Base-by-base conservation (phyloP, 371 early-diverging fungal species). In the Umbelopsis sp. region DNA sequence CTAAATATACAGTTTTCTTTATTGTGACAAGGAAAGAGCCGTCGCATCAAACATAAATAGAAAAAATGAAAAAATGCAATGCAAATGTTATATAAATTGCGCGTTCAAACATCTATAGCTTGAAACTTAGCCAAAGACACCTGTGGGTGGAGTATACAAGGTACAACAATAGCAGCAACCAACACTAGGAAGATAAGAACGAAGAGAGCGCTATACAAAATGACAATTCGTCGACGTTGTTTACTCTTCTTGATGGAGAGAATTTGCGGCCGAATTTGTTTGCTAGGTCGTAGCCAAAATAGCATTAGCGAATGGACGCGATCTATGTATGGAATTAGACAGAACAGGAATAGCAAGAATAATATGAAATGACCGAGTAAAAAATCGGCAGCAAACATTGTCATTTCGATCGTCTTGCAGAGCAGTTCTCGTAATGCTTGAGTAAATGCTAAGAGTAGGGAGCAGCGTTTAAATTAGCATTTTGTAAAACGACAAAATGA, bases 401-500 rank as follows among this genome's bases (percentile, higher is more conserved):
- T 87, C 88, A 92, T 87, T 78, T 95, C 96, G n/a, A 94, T 82
- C 44, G 89, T 86, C 77, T 95, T 95, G 82, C 93, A 92, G 38
- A 93, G 66, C 66, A 85, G 91, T 74, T 94, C 94, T 46, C 94
- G 86, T 63, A 90, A 63, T 2, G 93, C 92, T 73, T 91, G 89
- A 24, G 89, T 85, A n/a, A 86, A 44, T 14, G 83, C 57, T 57
- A 29, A 3, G 29, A 29, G 29, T 29, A 29, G 4, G 4, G 4
- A 29, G 37, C 12, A 76, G n/a, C 2, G 65, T 12, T 41, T 41
- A 1, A 37, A 37, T 65, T 29, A 20, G 16, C 44, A 25, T 4
- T 16, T 18, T 6, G 20, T 50, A 51, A 50, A 12, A 50, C 35
- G 22, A 29, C 37, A 8, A 0, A 45, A 0, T 9, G 4, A 6